phyloP scores from a whole-genome alignment of 2,329 filamentous ascomycete species.

The Dactylonectria estremocensis region DNA sequence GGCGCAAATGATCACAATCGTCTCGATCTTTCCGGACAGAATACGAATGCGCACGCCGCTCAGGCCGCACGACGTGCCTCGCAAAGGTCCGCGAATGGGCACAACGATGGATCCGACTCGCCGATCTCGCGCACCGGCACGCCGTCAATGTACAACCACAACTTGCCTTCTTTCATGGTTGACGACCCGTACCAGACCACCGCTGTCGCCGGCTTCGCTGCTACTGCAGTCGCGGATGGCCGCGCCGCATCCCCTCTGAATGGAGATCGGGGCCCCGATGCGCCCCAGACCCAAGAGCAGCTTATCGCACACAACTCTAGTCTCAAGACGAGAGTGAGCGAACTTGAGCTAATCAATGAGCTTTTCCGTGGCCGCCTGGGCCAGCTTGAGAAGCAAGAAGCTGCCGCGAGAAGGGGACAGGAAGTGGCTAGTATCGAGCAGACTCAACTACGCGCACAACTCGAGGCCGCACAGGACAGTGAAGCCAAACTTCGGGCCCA shows the following conservation, averaged over 20 bases:
- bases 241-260: slow-evolving; percentile 66
- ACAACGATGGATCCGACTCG: slow-evolving; percentile 82
- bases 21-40: slow-evolving; percentile 68
- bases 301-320: slow-evolving; percentile 85
- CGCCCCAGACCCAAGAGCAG: slow-evolving; percentile 84
- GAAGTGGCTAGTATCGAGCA: slow-evolving; percentile 71
- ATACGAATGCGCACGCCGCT: slow-evolving; percentile 67
- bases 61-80: slow-evolving; percentile 72
- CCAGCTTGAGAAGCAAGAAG: slow-evolving; percentile 85
- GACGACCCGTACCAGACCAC: slow-evolving; percentile 76
- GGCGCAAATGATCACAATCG: slow-evolving; percentile 69
- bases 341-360: slow-evolving; percentile 95
- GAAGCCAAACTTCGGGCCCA: slow-evolving; percentile 69
- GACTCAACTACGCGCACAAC: slow-evolving; percentile 69
- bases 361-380: slow-evolving; percentile 82
- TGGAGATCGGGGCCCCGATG: slow-evolving; percentile 76
- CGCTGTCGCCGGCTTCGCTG: slow-evolving; percentile 64
- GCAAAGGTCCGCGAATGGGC: slow-evolving; percentile 80
- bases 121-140: slow-evolving; percentile 86
- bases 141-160: slow-evolving; percentile 81
- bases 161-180: slow-evolving; percentile 85
- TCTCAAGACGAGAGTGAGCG: slow-evolving; percentile 94
- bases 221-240: slow-evolving; percentile 62
- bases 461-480: slow-evolving; percentile 61
- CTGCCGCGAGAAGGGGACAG: slow-evolving; percentile 73